phyloP scores from a whole-genome alignment of 2,329 filamentous ascomycete species.

The Alternaria sp. region DNA sequence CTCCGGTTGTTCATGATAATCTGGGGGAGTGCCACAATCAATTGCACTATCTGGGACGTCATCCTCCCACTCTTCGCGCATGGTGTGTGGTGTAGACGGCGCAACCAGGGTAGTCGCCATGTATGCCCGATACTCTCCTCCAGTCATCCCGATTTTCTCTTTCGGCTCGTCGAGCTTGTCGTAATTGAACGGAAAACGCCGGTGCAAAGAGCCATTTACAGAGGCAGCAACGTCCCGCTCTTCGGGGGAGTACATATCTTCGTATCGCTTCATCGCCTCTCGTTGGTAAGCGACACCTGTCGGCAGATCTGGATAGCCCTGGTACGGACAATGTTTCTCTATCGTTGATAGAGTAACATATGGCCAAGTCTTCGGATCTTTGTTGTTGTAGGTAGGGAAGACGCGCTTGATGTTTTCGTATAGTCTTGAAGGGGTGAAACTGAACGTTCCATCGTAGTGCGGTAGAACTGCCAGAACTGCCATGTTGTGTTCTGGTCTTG shows the following conservation, averaged over 20 bases:
- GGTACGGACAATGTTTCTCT: not conserved
- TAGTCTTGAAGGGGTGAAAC: slow-evolving; percentile 5
- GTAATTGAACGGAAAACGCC: slow-evolving; percentile 12
- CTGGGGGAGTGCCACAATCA: not conserved
- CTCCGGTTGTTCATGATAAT: not conserved
- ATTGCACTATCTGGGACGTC: not conserved
- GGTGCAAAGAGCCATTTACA: slow-evolving; percentile 5
- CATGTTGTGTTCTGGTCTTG: not conserved
- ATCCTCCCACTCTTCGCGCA: not conserved
- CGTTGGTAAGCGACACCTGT: slow-evolving; percentile 10
- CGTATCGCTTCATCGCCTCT: slow-evolving; percentile 7
- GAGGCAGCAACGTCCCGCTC: not conserved
- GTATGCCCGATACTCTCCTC: not conserved
- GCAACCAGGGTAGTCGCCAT: not conserved
- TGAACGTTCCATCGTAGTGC: slow-evolving; percentile 8
- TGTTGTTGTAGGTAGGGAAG: not conserved
- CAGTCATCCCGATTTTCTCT: not conserved
- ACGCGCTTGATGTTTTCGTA: not conserved
- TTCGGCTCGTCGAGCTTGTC: slow-evolving; percentile 3
- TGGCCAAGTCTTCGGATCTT: slow-evolving; percentile 13
- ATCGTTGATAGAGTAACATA: slow-evolving; percentile 6
- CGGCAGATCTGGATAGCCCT: slow-evolving; percentile 4
- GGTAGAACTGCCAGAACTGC: not conserved
- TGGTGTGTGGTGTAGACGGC: not conserved
- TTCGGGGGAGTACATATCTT: slow-evolving; percentile 2